Evolutionary conservation across 2,329 filamentous ascomycete species (phyloP), one percentile per base, ranked within the genome.

Genomic region (Trichoderma sp.): DNA sequence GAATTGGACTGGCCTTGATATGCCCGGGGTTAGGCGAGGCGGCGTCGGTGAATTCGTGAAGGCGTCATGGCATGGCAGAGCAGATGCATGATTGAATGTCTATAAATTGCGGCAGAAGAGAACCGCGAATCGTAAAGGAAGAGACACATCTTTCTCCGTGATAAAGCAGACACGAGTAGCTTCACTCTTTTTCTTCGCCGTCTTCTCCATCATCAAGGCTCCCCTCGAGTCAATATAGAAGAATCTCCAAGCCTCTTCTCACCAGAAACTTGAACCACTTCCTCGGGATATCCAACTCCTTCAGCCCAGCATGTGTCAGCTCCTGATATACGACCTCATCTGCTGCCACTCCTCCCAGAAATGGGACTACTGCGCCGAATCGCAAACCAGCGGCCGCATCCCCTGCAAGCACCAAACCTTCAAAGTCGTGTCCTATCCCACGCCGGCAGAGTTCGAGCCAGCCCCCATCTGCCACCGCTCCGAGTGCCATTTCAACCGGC

Each of bases 291-390:
- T 29, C 17, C 27, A 34, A 5, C 13, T n/a, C n/a, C 32, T n/a
- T 32, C 19, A 50, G 13, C 42, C 35, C 15, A 29, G 66, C 66
- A 85, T 85, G 84, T 86, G 83, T 72, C 82, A 82, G 71, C 81
- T 83, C 69, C 79, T 81, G 63, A 81, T 78, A 56, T 85, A 85
- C 73, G 83, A 80, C 37, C 78, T 86, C 63, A 79, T 80, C 54
- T 86, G 84, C 74, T 83, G 84, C 74, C 84, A 86, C 73, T 78
- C 84, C 71, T 78, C 78, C 68, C 82, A 79, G 17, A 76, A 80
- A 67, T 80, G 78, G 39, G 76, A 78, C 67, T 83, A 82, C 77
- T 86, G 84, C 70, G 70, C 78, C 15, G 77, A 80, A n/a, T 81
- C 80, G 7, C 74, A 78, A 34, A 68, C 76, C 52, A 70, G 72